These are phyloP conservation scores for Gastrodia elata DNA, from an alignment of 106 monocot species.

Conservation along the genomic window DNA sequence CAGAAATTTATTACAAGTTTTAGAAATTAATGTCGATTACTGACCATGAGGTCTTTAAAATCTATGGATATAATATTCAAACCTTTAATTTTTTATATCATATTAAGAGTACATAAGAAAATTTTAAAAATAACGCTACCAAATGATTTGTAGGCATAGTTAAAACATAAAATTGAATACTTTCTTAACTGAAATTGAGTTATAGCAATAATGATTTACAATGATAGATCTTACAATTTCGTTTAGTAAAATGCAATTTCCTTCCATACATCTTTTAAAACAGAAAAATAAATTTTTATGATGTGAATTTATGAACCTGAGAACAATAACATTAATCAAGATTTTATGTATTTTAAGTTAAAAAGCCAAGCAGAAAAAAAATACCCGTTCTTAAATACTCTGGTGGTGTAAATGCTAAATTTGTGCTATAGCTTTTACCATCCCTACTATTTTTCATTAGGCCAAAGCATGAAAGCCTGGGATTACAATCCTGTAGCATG, in stretches of 20 bases:
- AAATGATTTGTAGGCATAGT: not conserved
- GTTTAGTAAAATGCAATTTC: not conserved
- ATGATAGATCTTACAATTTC: not conserved
- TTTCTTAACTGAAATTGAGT: not conserved
- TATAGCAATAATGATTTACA: not conserved
- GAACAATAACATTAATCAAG: not conserved
- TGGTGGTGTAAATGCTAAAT: conserved; percentile 70
- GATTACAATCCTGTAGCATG: conserved; percentile 37
- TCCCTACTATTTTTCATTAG: conserved; percentile 57
- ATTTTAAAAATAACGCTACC: not conserved
- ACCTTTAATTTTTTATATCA: not conserved
- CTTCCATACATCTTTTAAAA: not conserved
- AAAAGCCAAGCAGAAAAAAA: conserved; percentile 27
- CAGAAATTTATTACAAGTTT: not conserved
- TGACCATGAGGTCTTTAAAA: not conserved
- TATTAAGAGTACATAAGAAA: not conserved
- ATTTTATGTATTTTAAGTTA: not conserved
- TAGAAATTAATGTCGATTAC: not conserved
- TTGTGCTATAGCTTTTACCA: conserved; percentile 65
- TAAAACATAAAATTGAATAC: not conserved
- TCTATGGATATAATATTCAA: not conserved
- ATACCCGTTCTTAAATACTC: conserved; percentile 90
- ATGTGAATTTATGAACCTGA: not conserved
- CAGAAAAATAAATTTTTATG: not conserved
- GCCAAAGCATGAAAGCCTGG: conserved; percentile 53